Conservation (phyloP, 306 rosid species). For the Leucaena leucocephala region DNA sequence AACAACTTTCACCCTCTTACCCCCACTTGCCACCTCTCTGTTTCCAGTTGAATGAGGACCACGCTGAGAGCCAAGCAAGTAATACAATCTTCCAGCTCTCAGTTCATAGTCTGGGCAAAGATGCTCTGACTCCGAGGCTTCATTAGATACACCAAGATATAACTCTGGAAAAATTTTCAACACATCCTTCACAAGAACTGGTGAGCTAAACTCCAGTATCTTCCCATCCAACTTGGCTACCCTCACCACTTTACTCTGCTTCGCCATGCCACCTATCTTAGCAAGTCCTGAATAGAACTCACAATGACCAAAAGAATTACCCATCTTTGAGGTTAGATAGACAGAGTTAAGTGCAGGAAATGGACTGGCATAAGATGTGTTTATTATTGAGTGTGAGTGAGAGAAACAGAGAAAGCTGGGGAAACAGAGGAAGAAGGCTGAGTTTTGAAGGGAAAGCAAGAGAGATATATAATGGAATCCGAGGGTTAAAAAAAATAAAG, state of each 20-base stretch:
- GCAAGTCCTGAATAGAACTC: constrained; percentile 33
- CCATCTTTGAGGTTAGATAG: constrained; percentile 48
- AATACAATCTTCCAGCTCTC: constrained; percentile 57
- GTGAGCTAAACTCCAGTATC: constrained; percentile 49
- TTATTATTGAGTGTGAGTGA: background rate
- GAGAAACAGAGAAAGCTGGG: constrained; percentile 32
- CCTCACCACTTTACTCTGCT: constrained; percentile 41
- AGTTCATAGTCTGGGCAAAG: constrained; percentile 55
- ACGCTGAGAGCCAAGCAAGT: constrained; percentile 47
- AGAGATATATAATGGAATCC: constrained; percentile 38
- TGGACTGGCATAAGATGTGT: background rate
- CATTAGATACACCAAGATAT: constrained; percentile 48
- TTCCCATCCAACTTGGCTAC: constrained; percentile 65
- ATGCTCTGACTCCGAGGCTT: constrained; percentile 40
- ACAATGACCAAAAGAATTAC: constrained; percentile 52
- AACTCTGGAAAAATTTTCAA: constrained; percentile 42
- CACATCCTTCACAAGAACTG: constrained; percentile 58
- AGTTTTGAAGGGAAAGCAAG: constrained; percentile 41
- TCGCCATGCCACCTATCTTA: constrained; percentile 3
- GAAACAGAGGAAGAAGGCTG: constrained; percentile 29
- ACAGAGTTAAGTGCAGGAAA: background rate
- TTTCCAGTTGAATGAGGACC: constrained; percentile 13
- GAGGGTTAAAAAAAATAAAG: constrained; percentile 19
- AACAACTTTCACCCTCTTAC: constrained; percentile 65
- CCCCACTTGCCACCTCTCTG: constrained; percentile 12